phyloP scores from a whole-genome alignment of 306 rosid genomes.

The Castanopsis chinensis region DNA sequence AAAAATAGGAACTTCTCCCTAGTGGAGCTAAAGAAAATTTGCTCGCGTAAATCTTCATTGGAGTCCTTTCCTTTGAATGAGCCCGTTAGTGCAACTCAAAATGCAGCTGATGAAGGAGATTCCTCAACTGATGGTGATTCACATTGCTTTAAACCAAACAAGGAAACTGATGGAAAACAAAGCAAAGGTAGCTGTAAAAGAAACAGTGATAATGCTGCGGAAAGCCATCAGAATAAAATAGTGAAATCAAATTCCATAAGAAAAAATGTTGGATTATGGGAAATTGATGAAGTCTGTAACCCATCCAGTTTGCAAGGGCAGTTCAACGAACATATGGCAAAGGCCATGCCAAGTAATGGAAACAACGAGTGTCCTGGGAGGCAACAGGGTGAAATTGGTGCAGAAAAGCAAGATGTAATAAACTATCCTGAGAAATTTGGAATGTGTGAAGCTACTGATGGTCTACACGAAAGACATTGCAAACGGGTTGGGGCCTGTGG shows the following conservation, averaged over 20 bases:
- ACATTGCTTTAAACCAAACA: constrained; percentile 23
- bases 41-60: constrained; percentile 44
- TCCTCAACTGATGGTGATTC: constrained; percentile 30
- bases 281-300: constrained; percentile 2
- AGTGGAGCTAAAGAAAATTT: constrained; percentile 43
- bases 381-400: constrained; percentile 29
- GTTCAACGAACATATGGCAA: constrained; percentile 26
- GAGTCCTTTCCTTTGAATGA: constrained; percentile 61
- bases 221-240: constrained; percentile 19
- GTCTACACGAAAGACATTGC: constrained; percentile 23
- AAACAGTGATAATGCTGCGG: constrained; percentile 7
- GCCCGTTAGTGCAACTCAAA: constrained; percentile 46
- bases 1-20: constrained; percentile 33
- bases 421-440: constrained; percentile 26
- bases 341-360: constrained; percentile 29
- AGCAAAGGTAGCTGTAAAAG: constrained; percentile 21
- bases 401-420: not conserved
- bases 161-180: constrained; percentile 18
- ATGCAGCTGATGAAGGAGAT: constrained; percentile 42
- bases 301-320: constrained; percentile 16
- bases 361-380: constrained; percentile 28
- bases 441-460: constrained; percentile 22
- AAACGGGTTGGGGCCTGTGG: constrained; percentile 21
- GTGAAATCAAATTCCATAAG: constrained; percentile 20
- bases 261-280: constrained; percentile 25